Percentiles rank a stretch among this genome's conserved stretches.
phyloP scores from a whole-genome alignment of 805 yeast species.

The Cyberlindnera xishuangbannaensis region DNA sequence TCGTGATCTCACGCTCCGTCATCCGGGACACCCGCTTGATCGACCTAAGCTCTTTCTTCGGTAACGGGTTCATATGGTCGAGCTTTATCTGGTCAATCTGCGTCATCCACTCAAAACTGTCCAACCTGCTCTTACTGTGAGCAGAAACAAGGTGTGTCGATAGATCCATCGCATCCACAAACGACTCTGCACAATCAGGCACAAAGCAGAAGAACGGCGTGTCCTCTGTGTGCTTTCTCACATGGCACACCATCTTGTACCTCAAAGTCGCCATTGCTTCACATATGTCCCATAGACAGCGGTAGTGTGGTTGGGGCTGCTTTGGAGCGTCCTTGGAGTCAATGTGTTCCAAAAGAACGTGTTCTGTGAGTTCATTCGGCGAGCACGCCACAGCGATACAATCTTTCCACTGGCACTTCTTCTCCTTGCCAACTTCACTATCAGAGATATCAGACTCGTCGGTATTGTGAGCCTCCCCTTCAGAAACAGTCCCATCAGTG shows the following conservation, averaged over 20 bases:
- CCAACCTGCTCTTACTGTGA: slow-evolving; percentile 29
- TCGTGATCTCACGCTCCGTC: slow-evolving; percentile 9
- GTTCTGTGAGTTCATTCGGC: slow-evolving; percentile 6
- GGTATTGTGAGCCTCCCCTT: too few species aligned
- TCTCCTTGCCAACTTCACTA: slow-evolving; percentile 1
- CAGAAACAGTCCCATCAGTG: slow-evolving; percentile 5
- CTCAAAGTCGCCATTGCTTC: slow-evolving; percentile 43
- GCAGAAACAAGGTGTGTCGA: slow-evolving; percentile 57
- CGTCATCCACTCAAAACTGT: slow-evolving; percentile 14
- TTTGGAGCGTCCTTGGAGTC: slow-evolving; percentile 3
- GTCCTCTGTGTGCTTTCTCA: slow-evolving; percentile 62
- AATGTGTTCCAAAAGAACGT: slow-evolving; percentile 10
- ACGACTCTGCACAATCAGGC: slow-evolving; percentile 60
- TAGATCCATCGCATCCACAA: slow-evolving; percentile 56
- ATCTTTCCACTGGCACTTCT: slow-evolving; percentile 14
- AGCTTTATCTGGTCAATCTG: slow-evolving; percentile 12
- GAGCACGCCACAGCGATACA: slow-evolving; percentile 1
- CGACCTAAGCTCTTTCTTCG: slow-evolving; percentile 6
- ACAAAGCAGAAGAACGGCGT: slow-evolving; percentile 59
- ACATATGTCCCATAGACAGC: slow-evolving; percentile 61
- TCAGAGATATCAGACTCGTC: background rate
- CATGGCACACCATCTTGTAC: slow-evolving; percentile 56
- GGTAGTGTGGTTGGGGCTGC: background rate
- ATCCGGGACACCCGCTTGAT: slow-evolving; percentile 8
- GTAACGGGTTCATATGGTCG: slow-evolving; percentile 5